phyloP scores from a whole-genome alignment of 257 asterid species.

The Penstemon barbatus region DNA sequence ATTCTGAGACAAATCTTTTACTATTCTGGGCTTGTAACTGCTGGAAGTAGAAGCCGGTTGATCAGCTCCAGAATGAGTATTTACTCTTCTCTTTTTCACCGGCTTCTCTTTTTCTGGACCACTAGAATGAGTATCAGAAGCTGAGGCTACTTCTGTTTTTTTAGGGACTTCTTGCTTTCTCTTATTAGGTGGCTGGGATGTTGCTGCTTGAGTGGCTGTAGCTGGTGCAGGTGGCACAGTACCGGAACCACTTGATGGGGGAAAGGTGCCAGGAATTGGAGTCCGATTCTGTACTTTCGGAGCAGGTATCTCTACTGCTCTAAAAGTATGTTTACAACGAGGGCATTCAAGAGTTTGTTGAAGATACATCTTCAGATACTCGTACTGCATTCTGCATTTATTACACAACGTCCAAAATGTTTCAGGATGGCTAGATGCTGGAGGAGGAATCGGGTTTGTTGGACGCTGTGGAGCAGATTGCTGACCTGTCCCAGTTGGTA shows the following conservation, averaged over 20 bases:
- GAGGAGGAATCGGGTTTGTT: background rate
- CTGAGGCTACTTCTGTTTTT: slow-evolving; percentile 29
- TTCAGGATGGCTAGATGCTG: slow-evolving; percentile 4
- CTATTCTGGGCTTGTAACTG: no score
- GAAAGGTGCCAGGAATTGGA: slow-evolving; percentile 20
- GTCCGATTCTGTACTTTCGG: slow-evolving; percentile 28
- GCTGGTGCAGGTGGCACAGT: slow-evolving; percentile 16
- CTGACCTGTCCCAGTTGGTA: background rate
- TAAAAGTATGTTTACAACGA: slow-evolving; percentile 48
- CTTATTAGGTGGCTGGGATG: slow-evolving; percentile 28
- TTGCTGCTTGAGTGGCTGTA: slow-evolving; percentile 26
- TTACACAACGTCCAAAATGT: slow-evolving; percentile 69
- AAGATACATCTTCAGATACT: slow-evolving; percentile 37
- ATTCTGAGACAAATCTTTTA: slow-evolving; percentile 33
- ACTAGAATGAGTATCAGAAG: slow-evolving; percentile 27
- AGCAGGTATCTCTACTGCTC: slow-evolving; percentile 45
- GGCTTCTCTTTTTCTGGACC: slow-evolving; percentile 31
- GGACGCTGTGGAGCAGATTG: background rate
- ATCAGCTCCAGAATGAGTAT: slow-evolving; percentile 13
- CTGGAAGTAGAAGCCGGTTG: no score
- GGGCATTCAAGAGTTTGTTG: slow-evolving; percentile 50
- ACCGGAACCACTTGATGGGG: slow-evolving; percentile 26
- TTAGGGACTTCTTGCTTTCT: slow-evolving; percentile 30
- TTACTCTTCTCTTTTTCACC: slow-evolving; percentile 43
- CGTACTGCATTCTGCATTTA: slow-evolving; percentile 38